Evolutionary conservation across 2,329 filamentous ascomycete species (phyloP).

Genomic region (Colletotrichum abscissum): DNA sequence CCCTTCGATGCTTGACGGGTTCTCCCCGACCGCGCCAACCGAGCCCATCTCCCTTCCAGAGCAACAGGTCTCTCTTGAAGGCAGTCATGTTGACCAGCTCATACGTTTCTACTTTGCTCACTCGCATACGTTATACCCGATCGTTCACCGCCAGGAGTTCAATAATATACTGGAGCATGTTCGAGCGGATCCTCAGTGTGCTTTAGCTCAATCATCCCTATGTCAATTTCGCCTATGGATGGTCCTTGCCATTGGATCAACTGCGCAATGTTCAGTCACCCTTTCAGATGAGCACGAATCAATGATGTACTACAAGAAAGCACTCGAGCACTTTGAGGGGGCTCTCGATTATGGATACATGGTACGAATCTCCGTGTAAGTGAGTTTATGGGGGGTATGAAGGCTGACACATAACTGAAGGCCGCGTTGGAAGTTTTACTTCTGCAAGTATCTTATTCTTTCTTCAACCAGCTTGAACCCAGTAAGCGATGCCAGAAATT

Average conservation of each 20-base stretch:
- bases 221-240: conserved; percentile 58
- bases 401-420: conserved; percentile 36
- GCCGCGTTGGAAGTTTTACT: conserved; percentile 56
- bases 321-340: conserved; percentile 52
- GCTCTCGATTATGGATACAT: conserved; percentile 51
- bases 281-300: conserved; percentile 56
- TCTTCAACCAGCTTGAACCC: conserved; percentile 59
- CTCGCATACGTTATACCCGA: conserved; percentile 58
- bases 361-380: conserved; percentile 40
- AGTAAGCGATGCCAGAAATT: conserved; percentile 44
- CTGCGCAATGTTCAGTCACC: conserved; percentile 54
- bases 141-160: conserved; percentile 51
- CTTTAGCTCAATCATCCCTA: conserved; percentile 45
- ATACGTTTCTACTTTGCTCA: conserved; percentile 59
- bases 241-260: conserved; percentile 59
- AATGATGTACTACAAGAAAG: conserved; percentile 55
- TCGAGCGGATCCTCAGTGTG: conserved; percentile 34
- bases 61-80: not conserved
- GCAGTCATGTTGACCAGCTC: conserved; percentile 42
- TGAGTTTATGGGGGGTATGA: not conserved
- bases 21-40: conserved; percentile 36
- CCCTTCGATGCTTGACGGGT: conserved; percentile 16
- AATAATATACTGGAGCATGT: conserved; percentile 42
- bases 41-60: not conserved
- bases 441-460: conserved; percentile 59